Base-by-base conservation (phyloP, 2,329 filamentous ascomycete species). In the Epichloe glyceriae region DNA sequence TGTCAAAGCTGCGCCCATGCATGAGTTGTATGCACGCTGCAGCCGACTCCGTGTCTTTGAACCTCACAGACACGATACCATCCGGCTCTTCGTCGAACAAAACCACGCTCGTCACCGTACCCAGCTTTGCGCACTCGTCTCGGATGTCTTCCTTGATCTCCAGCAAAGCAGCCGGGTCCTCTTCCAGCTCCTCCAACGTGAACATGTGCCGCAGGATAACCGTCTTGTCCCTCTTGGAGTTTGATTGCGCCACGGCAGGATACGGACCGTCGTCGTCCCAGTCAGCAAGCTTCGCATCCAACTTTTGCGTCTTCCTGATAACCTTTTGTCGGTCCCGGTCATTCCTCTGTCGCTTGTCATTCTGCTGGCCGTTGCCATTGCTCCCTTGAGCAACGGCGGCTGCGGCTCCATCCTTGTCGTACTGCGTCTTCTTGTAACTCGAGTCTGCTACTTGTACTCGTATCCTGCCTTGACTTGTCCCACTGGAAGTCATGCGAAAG, bases 101-200 rank as follows among this genome's bases (percentile, higher is more conserved):
- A 3, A 93, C 83, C 40, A 97, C 87, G 62, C 94, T 96, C 34
- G 89, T 95, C 37, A 97, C 88, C 22, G 83, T 76, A 3, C 93
- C 93, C 14, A 93, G 73, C 68, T 94, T 94, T 52, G 80, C 76
- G 65, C 88, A 95, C 67, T 95, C 90, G 47, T 95, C 88, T 44
- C 87, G 80, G 51, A 97, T 87, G 63, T 98, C 93, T 64, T 95
- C 86, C 64, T 94, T 94, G 70, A 97, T 95, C 55, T 97, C 91
- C 38, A 94, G 73, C 53, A 94, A 77, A 1, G 85, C 86, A 0
- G 82, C 82, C 2, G 86, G 82, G 60, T 97, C 90, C 62, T 94
- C 86, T 58, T 89, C 83, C 26, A 97, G 74, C 69, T 95, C 88
- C 54, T 83, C 65, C 41, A 91, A 74, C 1, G 88, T 94, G 68